Evolutionary conservation across 2,329 filamentous ascomycete species (phyloP), one percentile per base, ranked within the genome.

Genomic region (Teratosphaeriaceae sp.): DNA sequence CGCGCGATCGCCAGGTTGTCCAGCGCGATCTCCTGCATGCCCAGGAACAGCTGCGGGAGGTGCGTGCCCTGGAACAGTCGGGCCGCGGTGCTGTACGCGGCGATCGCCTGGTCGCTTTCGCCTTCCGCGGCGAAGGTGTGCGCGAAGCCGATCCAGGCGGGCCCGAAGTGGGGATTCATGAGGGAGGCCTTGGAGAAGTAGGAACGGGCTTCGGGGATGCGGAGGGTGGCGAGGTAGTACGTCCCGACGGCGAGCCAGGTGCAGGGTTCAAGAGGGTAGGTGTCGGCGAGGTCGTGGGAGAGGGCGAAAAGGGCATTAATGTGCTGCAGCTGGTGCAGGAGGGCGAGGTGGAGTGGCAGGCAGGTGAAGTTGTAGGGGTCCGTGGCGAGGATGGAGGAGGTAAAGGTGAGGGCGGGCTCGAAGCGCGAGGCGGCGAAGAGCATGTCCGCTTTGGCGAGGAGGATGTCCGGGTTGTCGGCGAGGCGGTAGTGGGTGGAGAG

Each of bases 111-210:
- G 63, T 98, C 92, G 64, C 97, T 89, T 65, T 98, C 92, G 40
- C 92, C 92, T 64, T 98, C 92, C 9, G 88, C 89, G 1, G 92
- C 92, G 62, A 98, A 98, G 0, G 92, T 98, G 64, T 98, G 94
- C 1, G 92, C 92, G 60, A 98, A 98, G 1, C 94, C 92, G 51
- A 98, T 97, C 92, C 92, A 98, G 2, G 92, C 92, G 1, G 92
- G 87, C 0, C 90, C 90, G 57, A 95, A 98, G 67, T 97, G 90
- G 5, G 90, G 86, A 60, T 98, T 89, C 82, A 98, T 90, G 72
- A 97, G 85, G 52, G 87, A 94, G 3, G 94, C 86, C 67, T 98
- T 98, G 58, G 87, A 94, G 65, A 98, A 98, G 71, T 92, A 98
- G 29, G 90, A 81, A 9, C 92, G 81, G 8, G 94, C 89, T 66